Percentiles rank a stretch among this genome's conserved stretches.
These are phyloP conservation scores for Fusarium brevicatenulatum DNA, from an alignment of 2,329 filamentous ascomycete species.

Conservation along the genomic window DNA sequence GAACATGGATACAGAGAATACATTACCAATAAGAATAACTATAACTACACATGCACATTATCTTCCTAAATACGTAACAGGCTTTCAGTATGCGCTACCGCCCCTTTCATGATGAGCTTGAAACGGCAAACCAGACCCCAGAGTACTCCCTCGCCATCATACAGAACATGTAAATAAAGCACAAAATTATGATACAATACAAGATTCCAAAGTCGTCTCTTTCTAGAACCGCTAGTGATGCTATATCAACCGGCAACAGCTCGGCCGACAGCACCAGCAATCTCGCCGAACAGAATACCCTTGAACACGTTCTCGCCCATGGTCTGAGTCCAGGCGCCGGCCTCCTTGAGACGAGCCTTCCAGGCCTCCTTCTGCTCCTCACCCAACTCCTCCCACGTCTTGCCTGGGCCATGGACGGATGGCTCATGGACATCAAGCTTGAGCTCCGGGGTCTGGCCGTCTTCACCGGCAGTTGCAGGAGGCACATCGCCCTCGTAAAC, in stretches of 20 bases:
- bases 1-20: background rate
- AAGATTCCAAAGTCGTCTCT: background rate
- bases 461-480: conserved; percentile 31
- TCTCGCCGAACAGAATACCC: conserved; percentile 80
- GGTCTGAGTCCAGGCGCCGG: conserved; percentile 81
- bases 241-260: conserved; percentile 54
- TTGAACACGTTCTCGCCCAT: conserved; percentile 82
- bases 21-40: background rate
- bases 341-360: conserved; percentile 73
- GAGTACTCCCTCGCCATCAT: conserved; percentile 11
- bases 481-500: conserved; percentile 45
- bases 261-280: conserved; percentile 70
- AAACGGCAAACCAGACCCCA: background rate
- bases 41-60: conserved; percentile 2
- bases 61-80: conserved; percentile 5
- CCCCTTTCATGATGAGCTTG: background rate
- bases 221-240: background rate
- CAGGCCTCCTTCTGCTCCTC: conserved; percentile 71
- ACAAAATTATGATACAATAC: conserved; percentile 17
- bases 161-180: conserved; percentile 12
- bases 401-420: conserved; percentile 62
- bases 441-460: conserved; percentile 41
- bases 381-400: conserved; percentile 76
- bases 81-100: background rate
- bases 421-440: conserved; percentile 59